A percentile compares a stretch with the other conserved stretches of the same genome.
Evolutionary conservation across 805 yeast genomes (phyloP).

Genomic region (Starmerella stellata): DNA sequence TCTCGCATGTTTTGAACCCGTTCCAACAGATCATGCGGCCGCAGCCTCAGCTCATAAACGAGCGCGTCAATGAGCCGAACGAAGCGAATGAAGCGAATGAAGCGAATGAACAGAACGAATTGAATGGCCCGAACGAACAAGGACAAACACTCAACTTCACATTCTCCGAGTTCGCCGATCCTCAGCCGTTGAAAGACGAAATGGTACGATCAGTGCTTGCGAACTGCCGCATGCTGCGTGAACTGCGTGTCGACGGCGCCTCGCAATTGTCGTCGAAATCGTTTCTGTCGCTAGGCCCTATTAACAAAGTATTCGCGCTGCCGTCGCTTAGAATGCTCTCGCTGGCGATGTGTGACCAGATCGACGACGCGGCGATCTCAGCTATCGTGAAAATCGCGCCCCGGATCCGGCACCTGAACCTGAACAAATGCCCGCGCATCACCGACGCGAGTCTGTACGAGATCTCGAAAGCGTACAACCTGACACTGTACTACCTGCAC

Average conservation of each 20-base stretch:
- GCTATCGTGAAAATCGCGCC: slow-evolving; percentile 64
- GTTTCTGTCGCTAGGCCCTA: background rate
- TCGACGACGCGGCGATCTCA: slow-evolving; percentile 64
- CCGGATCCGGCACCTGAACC: slow-evolving; percentile 63
- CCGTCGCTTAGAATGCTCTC: slow-evolving; percentile 68
- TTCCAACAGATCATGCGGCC: background rate
- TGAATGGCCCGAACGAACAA: too few species aligned
- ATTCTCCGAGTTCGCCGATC: too few species aligned
- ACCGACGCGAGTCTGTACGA: slow-evolving; percentile 66
- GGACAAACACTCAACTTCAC: too few species aligned
- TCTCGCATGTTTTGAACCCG: slow-evolving; percentile 30
- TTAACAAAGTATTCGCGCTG: slow-evolving; percentile 5
- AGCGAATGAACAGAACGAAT: too few species aligned
- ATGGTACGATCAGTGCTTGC: slow-evolving; percentile 1
- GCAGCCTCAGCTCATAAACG: too few species aligned
- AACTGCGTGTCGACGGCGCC: slow-evolving; percentile 5
- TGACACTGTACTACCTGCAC: slow-evolving; percentile 72
- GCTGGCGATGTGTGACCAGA: slow-evolving; percentile 61
- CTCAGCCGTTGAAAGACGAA: background rate
- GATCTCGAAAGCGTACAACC: slow-evolving; percentile 49
- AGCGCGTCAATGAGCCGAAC: too few species aligned
- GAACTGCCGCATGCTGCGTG: slow-evolving; percentile 6
- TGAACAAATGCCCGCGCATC: slow-evolving; percentile 73
- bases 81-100: too few species aligned
- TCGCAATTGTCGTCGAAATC: background rate